Evolutionary conservation across 768 basidiomycete genomes (phyloP).

Genomic region (Cystobasidium onofrii): DNA sequence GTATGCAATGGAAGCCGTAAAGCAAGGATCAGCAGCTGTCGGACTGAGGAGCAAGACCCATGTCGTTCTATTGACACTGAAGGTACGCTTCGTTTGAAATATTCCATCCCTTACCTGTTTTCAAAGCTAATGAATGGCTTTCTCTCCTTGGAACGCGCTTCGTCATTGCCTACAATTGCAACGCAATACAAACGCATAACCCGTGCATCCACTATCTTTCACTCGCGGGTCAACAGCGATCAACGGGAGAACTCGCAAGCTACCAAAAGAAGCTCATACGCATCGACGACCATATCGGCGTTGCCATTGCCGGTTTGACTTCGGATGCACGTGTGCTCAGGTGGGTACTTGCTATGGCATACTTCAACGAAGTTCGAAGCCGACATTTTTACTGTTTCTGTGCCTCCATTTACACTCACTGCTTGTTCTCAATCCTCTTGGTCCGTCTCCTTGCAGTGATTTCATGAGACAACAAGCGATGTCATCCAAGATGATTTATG

Average conservation of each 20-base stretch:
- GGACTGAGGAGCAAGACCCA: conserved; percentile 93
- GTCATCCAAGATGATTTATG: conserved; percentile 88
- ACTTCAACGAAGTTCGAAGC: too few relatives aligned
- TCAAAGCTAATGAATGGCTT: not conserved
- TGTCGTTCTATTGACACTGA: conserved; percentile 80
- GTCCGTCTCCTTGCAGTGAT: conserved; percentile 50
- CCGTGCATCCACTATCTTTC: not conserved
- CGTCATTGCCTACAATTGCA: not conserved
- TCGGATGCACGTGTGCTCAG: conserved; percentile 95
- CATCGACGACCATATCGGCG: conserved; percentile 99
- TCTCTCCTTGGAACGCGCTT: not conserved
- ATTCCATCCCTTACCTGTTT: not conserved
- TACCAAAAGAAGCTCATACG: conserved; percentile 99
- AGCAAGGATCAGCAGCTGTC: conserved; percentile 98
- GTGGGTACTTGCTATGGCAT: too few relatives aligned
- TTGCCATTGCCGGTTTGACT: conserved; percentile 97
- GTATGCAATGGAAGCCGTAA: conserved; percentile 94
- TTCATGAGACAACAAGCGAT: conserved; percentile 99
- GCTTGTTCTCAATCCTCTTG: not conserved
- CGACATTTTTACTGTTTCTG: too few relatives aligned
- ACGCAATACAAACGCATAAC: not conserved
- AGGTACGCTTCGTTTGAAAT: conserved; percentile 53
- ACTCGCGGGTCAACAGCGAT: conserved; percentile 59
- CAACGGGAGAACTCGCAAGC: conserved; percentile 94
- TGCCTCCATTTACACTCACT: conserved; percentile 9